These are phyloP conservation scores for Rhododendron henanense DNA, from an alignment of 148 eudicot genomes.

Conservation along the genomic window DNA sequence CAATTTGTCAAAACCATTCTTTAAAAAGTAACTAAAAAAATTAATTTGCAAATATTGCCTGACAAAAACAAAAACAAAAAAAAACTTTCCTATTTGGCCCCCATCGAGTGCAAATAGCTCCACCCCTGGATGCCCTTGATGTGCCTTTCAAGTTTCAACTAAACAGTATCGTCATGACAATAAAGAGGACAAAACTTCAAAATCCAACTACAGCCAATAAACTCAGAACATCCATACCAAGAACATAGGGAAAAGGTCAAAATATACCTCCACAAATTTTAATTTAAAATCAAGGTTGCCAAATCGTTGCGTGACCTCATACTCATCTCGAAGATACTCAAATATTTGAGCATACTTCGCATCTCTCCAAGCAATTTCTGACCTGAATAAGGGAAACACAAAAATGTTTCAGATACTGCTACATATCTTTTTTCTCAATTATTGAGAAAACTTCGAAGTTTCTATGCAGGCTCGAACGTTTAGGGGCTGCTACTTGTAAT, in stretches of 20 bases:
- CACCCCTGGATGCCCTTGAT: not conserved
- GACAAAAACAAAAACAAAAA: not conserved
- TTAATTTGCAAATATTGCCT: not conserved
- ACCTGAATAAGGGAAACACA: slow-evolving; percentile 40
- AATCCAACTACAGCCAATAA: not conserved
- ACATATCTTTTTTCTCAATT: too few species aligned
- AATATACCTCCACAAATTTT: slow-evolving; percentile 84
- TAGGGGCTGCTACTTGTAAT: not conserved
- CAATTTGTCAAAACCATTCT: not conserved
- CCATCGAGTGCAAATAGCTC: not conserved
- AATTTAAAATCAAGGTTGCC: slow-evolving; percentile 86
- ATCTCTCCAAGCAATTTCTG: slow-evolving; percentile 98
- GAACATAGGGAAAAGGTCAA: not conserved
- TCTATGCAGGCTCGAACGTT: not conserved
- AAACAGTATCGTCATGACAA: not conserved
- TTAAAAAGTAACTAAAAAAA: not conserved
- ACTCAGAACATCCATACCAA: not conserved
- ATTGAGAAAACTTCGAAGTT: not conserved
- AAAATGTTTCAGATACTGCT: not conserved
- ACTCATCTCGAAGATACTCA: slow-evolving; percentile 90
- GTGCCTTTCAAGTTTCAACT: not conserved
- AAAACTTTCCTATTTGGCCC: not conserved
- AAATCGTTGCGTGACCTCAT: slow-evolving; percentile 85
- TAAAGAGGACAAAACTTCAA: not conserved
- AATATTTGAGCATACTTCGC: slow-evolving; percentile 83